Base-by-base conservation (phyloP, 805 yeast species). In the Isabelozyma heimii region DNA sequence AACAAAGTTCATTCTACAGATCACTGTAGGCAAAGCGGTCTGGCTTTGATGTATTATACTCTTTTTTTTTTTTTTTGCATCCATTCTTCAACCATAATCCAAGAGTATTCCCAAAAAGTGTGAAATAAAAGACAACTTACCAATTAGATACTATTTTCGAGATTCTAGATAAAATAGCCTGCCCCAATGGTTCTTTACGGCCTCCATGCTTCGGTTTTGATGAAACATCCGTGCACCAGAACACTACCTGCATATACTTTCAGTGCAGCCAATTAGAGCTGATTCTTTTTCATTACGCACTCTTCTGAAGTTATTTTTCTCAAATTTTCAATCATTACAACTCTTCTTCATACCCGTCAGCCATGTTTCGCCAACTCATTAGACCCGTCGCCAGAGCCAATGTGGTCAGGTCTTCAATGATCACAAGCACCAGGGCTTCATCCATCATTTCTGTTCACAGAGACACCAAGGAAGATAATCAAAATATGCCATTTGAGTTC, bases 401-500 rank as follows among this genome's bases (percentile, higher is more conserved):
- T 16, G 48, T 53, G 35, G 45, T 54, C 39, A 30, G 43, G 42
- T 33, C 5, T 27, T 15, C 46, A 47, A 17, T n/a, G 43, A 13
- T 26, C 16, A 6, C 26, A 45, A 26, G 46, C 56, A 62, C 60
- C 51, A 69, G 77, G 61, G 54, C 52, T 58, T 65, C 76, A 56
- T 54, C 76, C 56, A 60, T 75, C 56, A 58, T 76, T 64, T 67
- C 85, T 24, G 89, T 87, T 47, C 96, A 89, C 72, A 80, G 96
- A 65, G 83, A 89, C 59, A 77, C 85, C 33, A 75, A 80, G 41
- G 78, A 77, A 43, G 87, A 89, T 76, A 85, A 86, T 68, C 82
- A 80, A 43, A 68, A 75, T 46, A 73, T 84, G 46, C 84, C 89
- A 40, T 89, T 89, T 66, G 90, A 85, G 65, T 89, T 89, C 74